Percentiles rank a stretch among this genome's conserved stretches.
Evolutionary conservation across 345 rosid species (phyloP).

Genomic region (Camelina hispida): DNA sequence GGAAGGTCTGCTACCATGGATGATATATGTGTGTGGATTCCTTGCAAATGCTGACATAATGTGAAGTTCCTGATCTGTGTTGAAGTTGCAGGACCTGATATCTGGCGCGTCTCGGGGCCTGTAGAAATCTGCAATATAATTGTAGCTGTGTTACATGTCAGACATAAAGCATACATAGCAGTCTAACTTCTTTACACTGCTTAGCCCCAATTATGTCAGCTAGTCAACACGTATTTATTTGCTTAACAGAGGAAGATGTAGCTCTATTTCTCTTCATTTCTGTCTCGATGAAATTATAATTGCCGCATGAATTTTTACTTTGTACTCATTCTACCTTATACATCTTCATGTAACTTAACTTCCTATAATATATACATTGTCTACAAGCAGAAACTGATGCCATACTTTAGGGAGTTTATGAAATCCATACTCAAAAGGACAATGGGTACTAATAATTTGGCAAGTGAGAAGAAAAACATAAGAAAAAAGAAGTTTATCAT

Average conservation of each 20-base stretch:
- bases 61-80: constrained; percentile 91
- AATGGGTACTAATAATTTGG: not conserved
- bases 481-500: constrained; percentile 13
- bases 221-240: not conserved
- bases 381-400: constrained; percentile 2
- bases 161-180: constrained; percentile 5
- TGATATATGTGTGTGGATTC: constrained; percentile 76
- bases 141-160: constrained; percentile 26
- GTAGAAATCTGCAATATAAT: constrained; percentile 81
- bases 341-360: constrained; percentile 16
- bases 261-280: not conserved
- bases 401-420: not conserved
- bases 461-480: constrained; percentile 5
- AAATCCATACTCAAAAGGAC: constrained; percentile 3
- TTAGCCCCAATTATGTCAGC: not conserved
- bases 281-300: constrained; percentile 2
- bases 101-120: constrained; percentile 94
- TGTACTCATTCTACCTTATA: constrained; percentile 1
- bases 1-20: constrained; percentile 73
- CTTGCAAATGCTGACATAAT: constrained; percentile 92
- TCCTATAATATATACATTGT: not conserved
- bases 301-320: not conserved
- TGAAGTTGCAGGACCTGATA: constrained; percentile 78
- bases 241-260: not conserved
- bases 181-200: constrained; percentile 22